Evolutionary conservation across 345 rosid species (phyloP).

Genomic region (Zanthoxylum bungeanum): DNA sequence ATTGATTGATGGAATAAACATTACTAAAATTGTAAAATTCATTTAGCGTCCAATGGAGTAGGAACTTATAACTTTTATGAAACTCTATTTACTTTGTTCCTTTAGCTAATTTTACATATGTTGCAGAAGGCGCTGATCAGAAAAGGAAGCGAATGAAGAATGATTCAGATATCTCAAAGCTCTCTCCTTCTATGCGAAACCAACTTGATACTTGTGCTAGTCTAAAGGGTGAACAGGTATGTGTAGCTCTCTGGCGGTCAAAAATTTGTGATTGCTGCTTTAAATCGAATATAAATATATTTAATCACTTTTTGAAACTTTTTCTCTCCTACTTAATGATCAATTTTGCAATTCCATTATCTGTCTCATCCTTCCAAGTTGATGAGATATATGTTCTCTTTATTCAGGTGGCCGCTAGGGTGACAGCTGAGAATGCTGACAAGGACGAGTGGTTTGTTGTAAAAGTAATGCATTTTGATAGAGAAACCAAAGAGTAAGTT

Average conservation of each 20-base stretch:
- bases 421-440: constrained; percentile 71
- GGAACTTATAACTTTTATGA: background rate
- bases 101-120: constrained; percentile 30
- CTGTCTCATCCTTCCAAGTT: constrained; percentile 8
- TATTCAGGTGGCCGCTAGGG: constrained; percentile 88
- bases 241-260: constrained; percentile 7
- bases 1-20: background rate
- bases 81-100: constrained; percentile 7
- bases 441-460: constrained; percentile 94
- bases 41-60: background rate
- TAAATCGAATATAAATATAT: background rate
- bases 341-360: constrained; percentile 1
- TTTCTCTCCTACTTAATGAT: background rate
- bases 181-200: constrained; percentile 60
- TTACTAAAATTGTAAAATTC: background rate
- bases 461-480: constrained; percentile 85
- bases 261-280: constrained; percentile 3
- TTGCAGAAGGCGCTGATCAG: constrained; percentile 77
- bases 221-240: constrained; percentile 92
- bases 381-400: constrained; percentile 13
- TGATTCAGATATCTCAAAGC: constrained; percentile 68
- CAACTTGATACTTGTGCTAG: constrained; percentile 68
- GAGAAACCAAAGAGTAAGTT: constrained; percentile 90
- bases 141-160: constrained; percentile 69
- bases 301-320: background rate